Conservation (phyloP, 2,329 filamentous ascomycete species). For the Fusarium zealandicum region DNA sequence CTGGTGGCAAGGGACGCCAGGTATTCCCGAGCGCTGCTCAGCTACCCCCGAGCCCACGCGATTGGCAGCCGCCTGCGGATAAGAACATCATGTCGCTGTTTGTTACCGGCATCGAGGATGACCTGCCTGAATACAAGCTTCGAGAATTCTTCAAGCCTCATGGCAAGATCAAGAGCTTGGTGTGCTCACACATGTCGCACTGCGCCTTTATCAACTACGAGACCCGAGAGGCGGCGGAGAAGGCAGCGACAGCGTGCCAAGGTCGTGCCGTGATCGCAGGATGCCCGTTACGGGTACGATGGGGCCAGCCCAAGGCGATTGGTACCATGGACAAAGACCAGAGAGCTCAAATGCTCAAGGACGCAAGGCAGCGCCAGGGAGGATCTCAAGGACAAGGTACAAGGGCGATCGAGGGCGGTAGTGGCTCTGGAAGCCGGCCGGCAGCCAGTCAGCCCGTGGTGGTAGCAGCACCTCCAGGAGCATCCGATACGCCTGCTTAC, state of each 20-base stretch:
- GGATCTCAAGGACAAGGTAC: slow-evolving; percentile 22
- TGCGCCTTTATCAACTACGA: slow-evolving; percentile 97
- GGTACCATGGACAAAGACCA: slow-evolving; percentile 91
- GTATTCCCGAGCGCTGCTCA: slow-evolving; percentile 75
- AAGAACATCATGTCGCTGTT: slow-evolving; percentile 91
- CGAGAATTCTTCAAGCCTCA: slow-evolving; percentile 89
- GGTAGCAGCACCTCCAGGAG: slow-evolving; percentile 81
- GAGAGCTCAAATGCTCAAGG: slow-evolving; percentile 79
- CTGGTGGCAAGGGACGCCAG: slow-evolving; percentile 56
- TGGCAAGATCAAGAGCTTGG: slow-evolving; percentile 88
- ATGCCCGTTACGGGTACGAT: slow-evolving; percentile 87
- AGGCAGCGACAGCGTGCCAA: slow-evolving; percentile 82
- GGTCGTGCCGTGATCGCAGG: slow-evolving; percentile 90
- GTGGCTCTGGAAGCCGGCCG: slow-evolving; percentile 37
- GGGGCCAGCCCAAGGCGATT: slow-evolving; percentile 91
- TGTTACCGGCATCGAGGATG: slow-evolving; percentile 93
- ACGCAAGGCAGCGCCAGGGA: slow-evolving; percentile 61
- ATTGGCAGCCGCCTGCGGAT: slow-evolving; percentile 86
- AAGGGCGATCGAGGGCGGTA: slow-evolving; percentile 43
- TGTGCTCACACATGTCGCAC: slow-evolving; percentile 96
- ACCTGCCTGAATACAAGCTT: slow-evolving; percentile 89
- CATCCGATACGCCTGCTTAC: slow-evolving; percentile 76
- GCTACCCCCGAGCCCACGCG: slow-evolving; percentile 80
- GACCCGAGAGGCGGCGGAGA: slow-evolving; percentile 83
- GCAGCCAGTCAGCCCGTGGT: slow-evolving; percentile 40